Conservation (phyloP, 176 grass and related monocot genomes). For the Bromus sterilis region DNA sequence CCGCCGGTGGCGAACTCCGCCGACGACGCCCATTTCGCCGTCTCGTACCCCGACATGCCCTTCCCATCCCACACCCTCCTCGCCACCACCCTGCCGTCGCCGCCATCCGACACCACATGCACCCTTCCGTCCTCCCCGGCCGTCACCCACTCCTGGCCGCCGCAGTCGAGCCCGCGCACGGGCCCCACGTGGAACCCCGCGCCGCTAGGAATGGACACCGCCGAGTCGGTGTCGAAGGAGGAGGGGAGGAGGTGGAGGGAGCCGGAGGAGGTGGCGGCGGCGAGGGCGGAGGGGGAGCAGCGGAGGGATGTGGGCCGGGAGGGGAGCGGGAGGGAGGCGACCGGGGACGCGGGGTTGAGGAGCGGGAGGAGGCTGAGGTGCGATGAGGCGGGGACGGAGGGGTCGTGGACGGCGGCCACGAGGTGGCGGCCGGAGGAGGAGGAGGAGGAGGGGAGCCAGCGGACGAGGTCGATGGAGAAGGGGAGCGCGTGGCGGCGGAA, state of each 20-base stretch:
- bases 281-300: slow-evolving; percentile 36
- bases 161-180: slow-evolving; percentile 44
- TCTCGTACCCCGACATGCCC: slow-evolving; percentile 46
- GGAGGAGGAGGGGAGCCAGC: slow-evolving; percentile 51
- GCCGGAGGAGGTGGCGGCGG: slow-evolving; percentile 34
- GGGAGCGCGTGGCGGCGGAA: slow-evolving; percentile 50
- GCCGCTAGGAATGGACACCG: slow-evolving; percentile 30
- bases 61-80: slow-evolving; percentile 58
- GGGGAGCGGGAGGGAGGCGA: slow-evolving; percentile 35
- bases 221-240: slow-evolving; percentile 33
- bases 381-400: neutral
- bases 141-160: slow-evolving; percentile 48
- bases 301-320: slow-evolving; percentile 57
- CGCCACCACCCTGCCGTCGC: slow-evolving; percentile 34
- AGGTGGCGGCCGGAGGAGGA: slow-evolving; percentile 38
- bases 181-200: slow-evolving; percentile 49
- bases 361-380: slow-evolving; percentile 37
- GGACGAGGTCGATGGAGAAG: slow-evolving; percentile 51
- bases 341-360: slow-evolving; percentile 9
- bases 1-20: slow-evolving; percentile 69
- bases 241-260: slow-evolving; percentile 46
- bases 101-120: slow-evolving; percentile 32
- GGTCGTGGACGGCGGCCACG: slow-evolving; percentile 48
- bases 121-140: slow-evolving; percentile 59
- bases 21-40: slow-evolving; percentile 47